A percentile compares a stretch with the other conserved stretches of the same genome.
These are phyloP conservation scores for Spergularia azorica DNA, from an alignment of 179 eudicot species.

Conservation along the genomic window DNA sequence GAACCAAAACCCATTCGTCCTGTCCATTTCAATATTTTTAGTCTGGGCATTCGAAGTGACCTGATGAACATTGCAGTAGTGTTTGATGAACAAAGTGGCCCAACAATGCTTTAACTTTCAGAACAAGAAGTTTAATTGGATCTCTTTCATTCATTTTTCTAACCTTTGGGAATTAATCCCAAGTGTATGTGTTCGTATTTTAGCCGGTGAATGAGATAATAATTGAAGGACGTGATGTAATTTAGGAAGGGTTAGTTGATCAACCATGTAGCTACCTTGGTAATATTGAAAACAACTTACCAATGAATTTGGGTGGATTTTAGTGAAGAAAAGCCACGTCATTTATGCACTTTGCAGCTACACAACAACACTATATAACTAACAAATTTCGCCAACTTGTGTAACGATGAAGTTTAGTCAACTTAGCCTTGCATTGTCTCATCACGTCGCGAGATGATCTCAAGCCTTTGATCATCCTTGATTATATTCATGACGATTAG, in stretches of 20 bases:
- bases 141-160: too few species aligned
- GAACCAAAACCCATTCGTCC: too few species aligned
- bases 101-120: too few species aligned
- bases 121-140: too few species aligned
- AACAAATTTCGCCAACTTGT: background rate
- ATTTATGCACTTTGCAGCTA: background rate
- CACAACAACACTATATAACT: background rate
- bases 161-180: too few species aligned
- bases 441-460: background rate
- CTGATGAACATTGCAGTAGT: too few species aligned
- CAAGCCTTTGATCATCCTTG: background rate
- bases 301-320: constrained; percentile 10
- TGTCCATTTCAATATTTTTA: too few species aligned
- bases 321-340: background rate
- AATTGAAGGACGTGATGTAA: background rate
- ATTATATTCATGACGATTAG: too few species aligned
- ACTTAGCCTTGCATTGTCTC: background rate
- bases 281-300: background rate
- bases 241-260: constrained; percentile 22
- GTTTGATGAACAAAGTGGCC: too few species aligned
- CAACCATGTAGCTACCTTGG: constrained; percentile 19
- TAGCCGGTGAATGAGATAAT: too few species aligned
- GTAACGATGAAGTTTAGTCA: background rate
- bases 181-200: too few species aligned
- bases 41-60: too few species aligned